Evolutionary conservation across 2,329 filamentous ascomycete genomes (phyloP), one percentile per base, ranked within the genome.

Genomic region (Aspergillus alliaceus): DNA sequence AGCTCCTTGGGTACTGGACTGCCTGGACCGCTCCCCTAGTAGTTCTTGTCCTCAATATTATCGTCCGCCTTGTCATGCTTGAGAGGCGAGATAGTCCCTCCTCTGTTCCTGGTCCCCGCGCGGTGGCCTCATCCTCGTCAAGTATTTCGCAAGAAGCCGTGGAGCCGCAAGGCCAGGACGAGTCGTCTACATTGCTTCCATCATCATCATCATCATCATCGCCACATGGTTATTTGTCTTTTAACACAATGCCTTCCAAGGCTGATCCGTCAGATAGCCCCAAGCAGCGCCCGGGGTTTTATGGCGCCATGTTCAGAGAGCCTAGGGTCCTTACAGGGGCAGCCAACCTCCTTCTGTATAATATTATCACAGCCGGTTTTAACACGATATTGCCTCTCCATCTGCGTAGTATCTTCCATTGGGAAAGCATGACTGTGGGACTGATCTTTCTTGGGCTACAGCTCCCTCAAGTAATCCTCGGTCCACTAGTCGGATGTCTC

Each of bases 331-430:
- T 66, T 4, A 56, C 53, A 2, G 57, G 48, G 4, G 20, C 66
- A 8, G 12, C 59, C 0, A 51, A 57, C 4, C 42, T 53, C 4
- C 25, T 61, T 12, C 22, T 54, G 2, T 60, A 55, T n/a, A 57
- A 57, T 5, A 25, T 52, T 6, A 29, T 68, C 4, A 24, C 55
- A 12, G 57, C 64, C 6, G 62, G 62, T 25, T 65, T 66, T 49
- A 48, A 65, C 46, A 61, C 68, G 0, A 70, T 67, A 1, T 54
- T 70, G 7, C 64, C 69, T 12, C 39, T 66, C 1, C 65, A 70
- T 20, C 52, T 68, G 1, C 29, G 60, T 15, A 37, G 59, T 12
- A 46, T 32, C 2, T 70, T 70, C 54, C 54, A 56, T 3, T 71
- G 67, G 66, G 62, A 56, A 1, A 61, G 54, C 18, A 32, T 57